phyloP scores from a whole-genome alignment of 75 land plant genomes.

The Pinus taeda region DNA sequence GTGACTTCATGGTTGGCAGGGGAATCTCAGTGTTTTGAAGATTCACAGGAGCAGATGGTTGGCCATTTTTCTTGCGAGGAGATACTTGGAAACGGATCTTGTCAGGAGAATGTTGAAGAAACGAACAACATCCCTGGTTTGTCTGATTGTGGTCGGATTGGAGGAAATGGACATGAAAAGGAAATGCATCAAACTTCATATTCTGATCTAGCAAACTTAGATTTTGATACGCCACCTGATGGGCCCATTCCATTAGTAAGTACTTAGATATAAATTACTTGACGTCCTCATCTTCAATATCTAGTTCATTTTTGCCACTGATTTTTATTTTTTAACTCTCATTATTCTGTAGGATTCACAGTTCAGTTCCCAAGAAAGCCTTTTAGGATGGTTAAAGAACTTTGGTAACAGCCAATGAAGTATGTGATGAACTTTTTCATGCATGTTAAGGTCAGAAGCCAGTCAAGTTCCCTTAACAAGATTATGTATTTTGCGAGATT shows the following conservation, averaged over 20 bases:
- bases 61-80: conserved; percentile 41
- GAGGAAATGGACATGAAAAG: neutral
- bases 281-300: neutral
- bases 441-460: too few species aligned
- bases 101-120: neutral
- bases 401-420: too few species aligned
- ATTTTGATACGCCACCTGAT: conserved; percentile 49
- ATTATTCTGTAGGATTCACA: neutral
- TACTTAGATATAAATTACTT: neutral
- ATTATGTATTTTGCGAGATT: too few species aligned
- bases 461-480: too few species aligned
- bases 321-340: neutral
- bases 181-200: conserved; percentile 8
- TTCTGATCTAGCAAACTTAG: conserved; percentile 36
- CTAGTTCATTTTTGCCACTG: neutral
- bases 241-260: conserved; percentile 28
- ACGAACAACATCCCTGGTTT: neutral
- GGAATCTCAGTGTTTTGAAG: conserved; percentile 23
- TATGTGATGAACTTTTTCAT: too few species aligned
- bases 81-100: conserved; percentile 17
- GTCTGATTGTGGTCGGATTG: conserved; percentile 4
- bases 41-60: conserved; percentile 7
- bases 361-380: neutral
- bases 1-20: conserved; percentile 29
- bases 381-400: conserved; percentile 1